These are phyloP conservation scores for Ocimum tenuiflorum DNA, from an alignment of 257 asterid genomes.

Conservation along the genomic window DNA sequence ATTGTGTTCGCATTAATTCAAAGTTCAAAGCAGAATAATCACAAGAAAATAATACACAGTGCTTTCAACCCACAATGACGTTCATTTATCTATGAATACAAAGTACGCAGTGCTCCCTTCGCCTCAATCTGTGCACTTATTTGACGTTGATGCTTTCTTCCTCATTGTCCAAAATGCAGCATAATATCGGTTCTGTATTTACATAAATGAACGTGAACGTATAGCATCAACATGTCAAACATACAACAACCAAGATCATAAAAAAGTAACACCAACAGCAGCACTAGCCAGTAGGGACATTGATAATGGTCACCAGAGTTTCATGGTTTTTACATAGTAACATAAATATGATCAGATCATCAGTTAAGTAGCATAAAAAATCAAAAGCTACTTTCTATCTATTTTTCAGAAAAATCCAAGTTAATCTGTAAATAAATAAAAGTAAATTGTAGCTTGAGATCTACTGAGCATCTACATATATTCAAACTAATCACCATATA, in stretches of 20 bases:
- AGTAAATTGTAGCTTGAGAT: no score
- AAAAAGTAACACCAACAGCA: not conserved
- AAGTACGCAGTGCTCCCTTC: not conserved
- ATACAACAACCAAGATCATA: not conserved
- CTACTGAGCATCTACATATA: not conserved
- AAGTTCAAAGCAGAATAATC: not conserved
- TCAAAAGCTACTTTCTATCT: no score
- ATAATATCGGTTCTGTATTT: constrained; percentile 60
- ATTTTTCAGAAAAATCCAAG: no score
- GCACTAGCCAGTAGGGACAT: no score
- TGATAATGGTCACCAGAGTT: not conserved
- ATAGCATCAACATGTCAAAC: not conserved
- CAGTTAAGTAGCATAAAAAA: no score
- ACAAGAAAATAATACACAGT: not conserved
- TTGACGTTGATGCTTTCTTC: constrained; percentile 34
- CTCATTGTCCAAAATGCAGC: constrained; percentile 95
- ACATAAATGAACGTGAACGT: not conserved
- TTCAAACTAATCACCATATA: not conserved
- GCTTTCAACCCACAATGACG: no score
- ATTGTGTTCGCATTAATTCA: no score
- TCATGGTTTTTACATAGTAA: not conserved
- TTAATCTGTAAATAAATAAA: no score
- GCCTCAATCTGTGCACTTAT: no score
- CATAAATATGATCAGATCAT: no score
- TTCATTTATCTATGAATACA: not conserved